Conservation (phyloP, 1,284 basidiomycete genomes). For the Ceratobasidium sp. region DNA sequence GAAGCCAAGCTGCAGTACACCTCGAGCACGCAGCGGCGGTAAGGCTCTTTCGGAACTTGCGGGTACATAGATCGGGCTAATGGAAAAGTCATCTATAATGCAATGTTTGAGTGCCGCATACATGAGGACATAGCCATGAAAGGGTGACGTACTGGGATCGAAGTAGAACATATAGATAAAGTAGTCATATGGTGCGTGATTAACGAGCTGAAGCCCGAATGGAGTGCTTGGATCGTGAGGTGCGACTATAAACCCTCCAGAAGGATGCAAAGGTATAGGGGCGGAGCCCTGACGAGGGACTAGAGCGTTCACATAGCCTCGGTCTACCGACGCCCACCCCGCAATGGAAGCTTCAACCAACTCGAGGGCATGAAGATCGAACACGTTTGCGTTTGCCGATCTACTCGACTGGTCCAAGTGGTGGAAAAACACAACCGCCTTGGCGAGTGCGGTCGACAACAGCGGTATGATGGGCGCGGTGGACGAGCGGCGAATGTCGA, state of each 20-base stretch:
- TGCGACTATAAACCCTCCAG: no score
- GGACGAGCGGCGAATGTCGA: neutral
- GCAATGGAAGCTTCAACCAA: neutral
- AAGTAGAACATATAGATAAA: constrained; percentile 42
- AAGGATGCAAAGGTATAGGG: constrained; percentile 8
- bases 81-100: constrained; percentile 29
- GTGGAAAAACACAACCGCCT: constrained; percentile 34
- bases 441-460: constrained; percentile 23
- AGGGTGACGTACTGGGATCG: constrained; percentile 26
- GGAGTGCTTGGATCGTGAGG: no score
- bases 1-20: constrained; percentile 29
- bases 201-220: constrained; percentile 20
- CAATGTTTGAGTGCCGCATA: neutral
- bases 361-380: constrained; percentile 5
- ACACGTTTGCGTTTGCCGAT: neutral
- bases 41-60: constrained; percentile 7
- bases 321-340: neutral
- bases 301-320: constrained; percentile 1
- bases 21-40: neutral
- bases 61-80: constrained; percentile 26
- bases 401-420: constrained; percentile 6
- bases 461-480: no score
- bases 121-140: neutral
- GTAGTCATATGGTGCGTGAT: neutral
- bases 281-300: constrained; percentile 1